Base-by-base conservation (phyloP, 108 stramenopile genomes). In the Skeletonema tropicum region DNA sequence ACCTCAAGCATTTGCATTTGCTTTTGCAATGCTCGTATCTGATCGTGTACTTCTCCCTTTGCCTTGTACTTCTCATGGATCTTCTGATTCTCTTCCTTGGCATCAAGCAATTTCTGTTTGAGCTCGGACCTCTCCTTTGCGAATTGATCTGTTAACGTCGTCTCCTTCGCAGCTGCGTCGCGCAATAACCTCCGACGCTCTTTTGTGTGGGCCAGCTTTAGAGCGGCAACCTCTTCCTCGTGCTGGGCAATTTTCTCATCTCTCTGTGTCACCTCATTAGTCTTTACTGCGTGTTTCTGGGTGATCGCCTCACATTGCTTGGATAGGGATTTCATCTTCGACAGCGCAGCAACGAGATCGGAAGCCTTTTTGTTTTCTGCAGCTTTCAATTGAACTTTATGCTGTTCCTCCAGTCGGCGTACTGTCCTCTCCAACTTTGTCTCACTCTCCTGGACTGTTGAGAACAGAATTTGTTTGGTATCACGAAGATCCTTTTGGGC, bases 381-480 rank as follows among this genome's bases (percentile, higher is more conserved):
- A 15, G 64, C 39, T 26, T 65, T 64, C 12, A 80, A 35, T n/a
- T 70, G 57, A 25, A 66, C n/a, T 35, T 58, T 59, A 57, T 82
- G 80, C 25, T 82, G 58, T 71, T 71, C 69, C 21, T 65, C 48
- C 5, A 71, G 80, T 15, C 32, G 66, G 38, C 74, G 64, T 39
- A 82, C 35, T 57, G 68, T 52, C 23, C 64, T 26, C 57, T 70
- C 74, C 36, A 81, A 26, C 23, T 64, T 74, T 23, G 52, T 57
- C 41, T 82, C 73, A 23, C 62, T 60, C 59, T 82, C 80, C 41
- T 74, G 36, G 3, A 82, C 66, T 26, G 73, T 70, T 33, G 60
- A 45, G 60, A 75, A 82, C 19, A 82, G 74, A 52, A 82, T 82
- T 57, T 65, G 25, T 60, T 82, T 82, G 19, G 80, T 68, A 49